These are phyloP conservation scores for Catharanthus roseus DNA, from an alignment of 257 asterid species.

Conservation along the genomic window DNA sequence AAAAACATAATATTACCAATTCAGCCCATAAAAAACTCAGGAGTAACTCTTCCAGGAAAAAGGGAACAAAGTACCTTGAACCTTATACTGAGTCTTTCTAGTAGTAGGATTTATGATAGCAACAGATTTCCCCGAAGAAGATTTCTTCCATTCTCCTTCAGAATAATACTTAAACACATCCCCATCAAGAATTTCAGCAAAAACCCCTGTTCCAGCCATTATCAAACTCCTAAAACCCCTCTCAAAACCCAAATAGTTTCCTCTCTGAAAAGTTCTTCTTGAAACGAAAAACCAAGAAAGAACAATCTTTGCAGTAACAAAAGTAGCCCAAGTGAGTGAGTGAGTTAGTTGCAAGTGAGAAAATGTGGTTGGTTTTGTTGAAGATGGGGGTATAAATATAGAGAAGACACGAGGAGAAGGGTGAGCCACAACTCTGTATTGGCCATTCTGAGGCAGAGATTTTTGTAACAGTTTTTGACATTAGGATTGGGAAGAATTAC, in stretches of 20 bases:
- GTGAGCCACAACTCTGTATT: slow-evolving; percentile 28
- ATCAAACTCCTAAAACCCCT: slow-evolving; percentile 10
- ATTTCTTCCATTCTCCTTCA: slow-evolving; percentile 83
- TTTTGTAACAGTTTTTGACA: slow-evolving; percentile 14
- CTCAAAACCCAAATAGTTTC: not conserved
- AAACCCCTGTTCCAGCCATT: slow-evolving; percentile 86
- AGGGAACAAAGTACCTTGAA: slow-evolving; percentile 98
- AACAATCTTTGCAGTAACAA: not conserved
- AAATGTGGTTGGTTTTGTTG: slow-evolving; percentile 7
- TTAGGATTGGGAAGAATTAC: slow-evolving; percentile 4
- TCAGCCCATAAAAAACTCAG: too few species aligned
- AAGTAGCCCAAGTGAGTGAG: not conserved
- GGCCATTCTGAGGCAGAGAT: slow-evolving; percentile 22
- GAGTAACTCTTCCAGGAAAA: too few species aligned
- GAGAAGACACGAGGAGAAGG: slow-evolving; percentile 18
- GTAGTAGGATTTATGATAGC: slow-evolving; percentile 80
- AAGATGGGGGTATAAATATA: slow-evolving; percentile 15
- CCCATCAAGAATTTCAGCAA: slow-evolving; percentile 70
- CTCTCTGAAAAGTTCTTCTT: not conserved
- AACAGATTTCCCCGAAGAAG: slow-evolving; percentile 75
- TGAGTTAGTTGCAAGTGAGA: slow-evolving; percentile 4
- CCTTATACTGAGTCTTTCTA: slow-evolving; percentile 78
- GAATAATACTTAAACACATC: slow-evolving; percentile 71
- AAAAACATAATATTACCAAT: too few species aligned
- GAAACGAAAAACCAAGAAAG: slow-evolving; percentile 11